Conservation (phyloP, 1,284 basidiomycete species). For the Naganishia liquefaciens region DNA sequence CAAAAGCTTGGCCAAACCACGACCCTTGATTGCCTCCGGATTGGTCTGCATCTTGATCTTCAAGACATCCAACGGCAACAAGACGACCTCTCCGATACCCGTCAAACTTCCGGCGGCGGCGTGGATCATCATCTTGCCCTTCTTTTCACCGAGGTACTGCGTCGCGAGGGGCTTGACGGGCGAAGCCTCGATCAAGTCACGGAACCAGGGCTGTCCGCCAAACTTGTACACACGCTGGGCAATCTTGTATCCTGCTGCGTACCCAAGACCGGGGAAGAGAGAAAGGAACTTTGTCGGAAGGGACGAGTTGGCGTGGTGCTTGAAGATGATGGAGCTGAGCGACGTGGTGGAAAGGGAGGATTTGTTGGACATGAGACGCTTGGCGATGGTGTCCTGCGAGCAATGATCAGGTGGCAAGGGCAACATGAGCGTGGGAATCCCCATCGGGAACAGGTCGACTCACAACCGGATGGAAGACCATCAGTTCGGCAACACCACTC, state of each 20-base stretch:
- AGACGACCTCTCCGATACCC: constrained; percentile 94
- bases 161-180: constrained; percentile 70
- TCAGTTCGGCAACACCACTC: constrained; percentile 89
- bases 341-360: constrained; percentile 66
- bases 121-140: constrained; percentile 94
- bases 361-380: constrained; percentile 97
- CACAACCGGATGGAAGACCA: constrained; percentile 80
- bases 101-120: constrained; percentile 93
- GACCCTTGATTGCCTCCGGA: constrained; percentile 90
- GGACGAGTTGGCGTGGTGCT: constrained; percentile 73
- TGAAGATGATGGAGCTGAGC: constrained; percentile 80
- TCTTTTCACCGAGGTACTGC: constrained; percentile 86
- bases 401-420: constrained; percentile 3
- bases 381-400: constrained; percentile 82
- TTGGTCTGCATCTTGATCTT: constrained; percentile 99
- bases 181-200: constrained; percentile 72
- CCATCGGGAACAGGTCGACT: constrained; percentile 28
- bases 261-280: constrained; percentile 95
- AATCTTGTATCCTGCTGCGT: constrained; percentile 96
- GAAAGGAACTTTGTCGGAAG: constrained; percentile 75
- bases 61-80: constrained; percentile 90
- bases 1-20: constrained; percentile 86
- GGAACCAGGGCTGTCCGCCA: constrained; percentile 97
- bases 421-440: constrained; percentile 18
- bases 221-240: constrained; percentile 96